phyloP scores from a whole-genome alignment of 2,329 filamentous ascomycete genomes.

The Talaromyces pinophilus region DNA sequence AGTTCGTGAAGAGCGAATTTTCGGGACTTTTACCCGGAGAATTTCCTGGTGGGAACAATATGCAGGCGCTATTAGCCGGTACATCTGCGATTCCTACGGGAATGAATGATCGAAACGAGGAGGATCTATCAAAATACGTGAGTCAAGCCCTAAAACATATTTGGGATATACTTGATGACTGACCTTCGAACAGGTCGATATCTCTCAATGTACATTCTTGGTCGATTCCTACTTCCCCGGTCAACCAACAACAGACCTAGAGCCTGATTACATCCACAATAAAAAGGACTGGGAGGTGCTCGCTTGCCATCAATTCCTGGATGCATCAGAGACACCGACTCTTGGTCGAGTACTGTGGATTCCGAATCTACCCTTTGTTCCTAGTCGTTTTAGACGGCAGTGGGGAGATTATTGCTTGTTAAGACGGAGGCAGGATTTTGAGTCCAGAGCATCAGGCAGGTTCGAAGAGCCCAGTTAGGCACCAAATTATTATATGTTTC shows the following conservation, averaged over 20 bases:
- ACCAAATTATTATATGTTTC: neutral
- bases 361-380: slow-evolving; percentile 69
- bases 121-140: slow-evolving; percentile 85
- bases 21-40: slow-evolving; percentile 84
- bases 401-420: slow-evolving; percentile 92
- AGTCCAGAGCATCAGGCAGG: too few relatives aligned
- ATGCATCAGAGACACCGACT: slow-evolving; percentile 71
- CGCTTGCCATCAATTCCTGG: slow-evolving; percentile 76
- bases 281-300: slow-evolving; percentile 74
- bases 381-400: slow-evolving; percentile 67
- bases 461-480: neutral
- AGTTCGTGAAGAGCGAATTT: slow-evolving; percentile 91
- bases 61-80: slow-evolving; percentile 75
- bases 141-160: slow-evolving; percentile 31
- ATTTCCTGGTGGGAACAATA: slow-evolving; percentile 72
- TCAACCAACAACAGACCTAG: slow-evolving; percentile 61
- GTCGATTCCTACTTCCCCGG: slow-evolving; percentile 81
- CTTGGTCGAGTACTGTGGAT: slow-evolving; percentile 80
- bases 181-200: slow-evolving; percentile 55
- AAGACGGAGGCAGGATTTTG: slow-evolving; percentile 46
- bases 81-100: slow-evolving; percentile 78
- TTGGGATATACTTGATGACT: neutral
- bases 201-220: slow-evolving; percentile 75
- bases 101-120: slow-evolving; percentile 89
- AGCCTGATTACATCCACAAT: slow-evolving; percentile 79